These are phyloP conservation scores for Chamaecrista fasciculata DNA, from an alignment of 306 rosid species.

Conservation along the genomic window DNA sequence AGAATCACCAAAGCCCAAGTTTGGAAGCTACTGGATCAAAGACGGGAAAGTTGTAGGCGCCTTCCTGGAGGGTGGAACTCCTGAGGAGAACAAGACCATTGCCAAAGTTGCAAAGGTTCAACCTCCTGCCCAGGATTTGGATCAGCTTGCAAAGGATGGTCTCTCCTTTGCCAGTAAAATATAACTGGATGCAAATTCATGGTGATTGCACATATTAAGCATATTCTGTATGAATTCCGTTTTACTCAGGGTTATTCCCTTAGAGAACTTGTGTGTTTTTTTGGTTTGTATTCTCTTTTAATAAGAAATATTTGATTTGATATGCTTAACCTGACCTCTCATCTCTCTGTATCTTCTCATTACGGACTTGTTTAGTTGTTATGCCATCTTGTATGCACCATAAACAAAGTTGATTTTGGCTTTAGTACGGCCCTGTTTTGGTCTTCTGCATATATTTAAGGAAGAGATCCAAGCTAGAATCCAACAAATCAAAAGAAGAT, in stretches of 20 bases:
- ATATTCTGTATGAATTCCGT: conserved; percentile 8
- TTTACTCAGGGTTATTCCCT: not conserved
- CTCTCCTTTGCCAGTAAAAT: conserved; percentile 79
- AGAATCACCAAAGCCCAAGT: conserved; percentile 61
- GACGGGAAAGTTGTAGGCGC: conserved; percentile 83
- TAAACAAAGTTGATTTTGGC: too few species aligned
- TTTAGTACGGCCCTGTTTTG: too few species aligned
- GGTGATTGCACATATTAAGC: conserved; percentile 21
- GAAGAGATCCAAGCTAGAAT: too few species aligned
- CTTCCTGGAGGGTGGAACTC: conserved; percentile 75
- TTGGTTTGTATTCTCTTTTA: not conserved
- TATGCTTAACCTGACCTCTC: not conserved
- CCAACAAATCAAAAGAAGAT: too few species aligned
- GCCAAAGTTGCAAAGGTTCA: conserved; percentile 81
- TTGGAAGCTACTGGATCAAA: conserved; percentile 93
- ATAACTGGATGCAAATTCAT: conserved; percentile 25
- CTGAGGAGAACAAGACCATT: conserved; percentile 87
- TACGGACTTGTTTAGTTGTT: not conserved
- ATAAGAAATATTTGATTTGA: not conserved
- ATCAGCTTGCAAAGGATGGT: conserved; percentile 75
- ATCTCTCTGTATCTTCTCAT: not conserved
- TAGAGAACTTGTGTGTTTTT: not conserved
- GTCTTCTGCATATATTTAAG: too few species aligned
- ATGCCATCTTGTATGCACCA: not conserved
- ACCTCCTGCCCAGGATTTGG: conserved; percentile 58